Evolutionary conservation across 768 basidiomycete genomes (phyloP), one percentile per base, ranked within the genome.

Genomic region (Boletus rufocinnamomeus): DNA sequence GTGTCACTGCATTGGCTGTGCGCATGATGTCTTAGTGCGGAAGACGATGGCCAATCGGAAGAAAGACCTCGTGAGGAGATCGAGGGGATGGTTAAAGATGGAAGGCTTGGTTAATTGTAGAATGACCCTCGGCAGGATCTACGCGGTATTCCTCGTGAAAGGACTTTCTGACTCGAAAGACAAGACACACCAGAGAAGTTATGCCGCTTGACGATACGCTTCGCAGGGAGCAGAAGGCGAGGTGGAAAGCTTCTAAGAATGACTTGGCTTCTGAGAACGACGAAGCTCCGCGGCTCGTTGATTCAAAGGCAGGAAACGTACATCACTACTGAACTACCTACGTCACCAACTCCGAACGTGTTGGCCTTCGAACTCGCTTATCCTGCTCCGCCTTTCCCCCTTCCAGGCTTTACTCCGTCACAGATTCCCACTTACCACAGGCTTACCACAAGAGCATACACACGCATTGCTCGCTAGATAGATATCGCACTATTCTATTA

Each of bases 61-160:
- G 6, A 65, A 71, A 11, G 63, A 87, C 88, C 80, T 90, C 88
- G 61, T 80, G 60, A 90, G 74, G 3, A 86, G 85, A 69, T 90
- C 88, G 56, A 88, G 76, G 35, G 88, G 88, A 65, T 90, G 88
- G 41, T 74, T 74, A 54, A 65, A 57, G 52, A 60, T 68, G 58
- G 60, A 27, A 7, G 66, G 64, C 28, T 65, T 67, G 11, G 57
- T 0, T n/a, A 28, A 98, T 65, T 17, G 82, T 80, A 52, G 80
- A 76, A 30, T 72, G 67, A 21, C 83, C 85, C 16, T 82, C 72
- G 21, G 73, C 61, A 50, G 73, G 73, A 21, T 72, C 66, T 32
- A 82, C 62, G 55, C 66, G 70, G 56, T 84, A 75, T 47, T 80
- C 77, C 37, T 80, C 79, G 10, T 74, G 76, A 73, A 86, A 84